A percentile compares a stretch with the other conserved stretches of the same genome.
Evolutionary conservation across 768 basidiomycete species (phyloP).

Genomic region (Pisolithus marmoratus): DNA sequence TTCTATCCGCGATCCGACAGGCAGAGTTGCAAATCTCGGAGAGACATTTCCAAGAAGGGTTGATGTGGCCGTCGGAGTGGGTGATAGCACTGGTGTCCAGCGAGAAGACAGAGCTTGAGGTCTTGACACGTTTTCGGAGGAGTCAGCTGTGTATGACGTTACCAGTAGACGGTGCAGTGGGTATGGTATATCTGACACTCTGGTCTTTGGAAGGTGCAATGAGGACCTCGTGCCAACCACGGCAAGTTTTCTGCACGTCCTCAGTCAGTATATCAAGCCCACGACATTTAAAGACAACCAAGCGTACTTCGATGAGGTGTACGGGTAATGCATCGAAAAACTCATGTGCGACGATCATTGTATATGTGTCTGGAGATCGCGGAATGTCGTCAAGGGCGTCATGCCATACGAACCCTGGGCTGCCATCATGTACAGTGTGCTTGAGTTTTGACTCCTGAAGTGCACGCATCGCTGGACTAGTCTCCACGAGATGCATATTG

Average conservation of each 20-base stretch:
- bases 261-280: neutral
- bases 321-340: slow-evolving; percentile 97
- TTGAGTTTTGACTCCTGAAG: slow-evolving; percentile 54
- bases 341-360: slow-evolving; percentile 90
- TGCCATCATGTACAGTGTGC: slow-evolving; percentile 19
- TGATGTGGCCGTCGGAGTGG: slow-evolving; percentile 47
- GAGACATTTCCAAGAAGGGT: slow-evolving; percentile 60
- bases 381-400: slow-evolving; percentile 66
- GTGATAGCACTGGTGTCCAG: slow-evolving; percentile 64
- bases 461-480: slow-evolving; percentile 58
- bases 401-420: slow-evolving; percentile 59
- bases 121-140: neutral
- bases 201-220: slow-evolving; percentile 48
- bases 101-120: slow-evolving; percentile 24
- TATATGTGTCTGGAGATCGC: slow-evolving; percentile 48
- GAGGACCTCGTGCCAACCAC: slow-evolving; percentile 85
- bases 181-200: slow-evolving; percentile 21
- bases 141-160: slow-evolving; percentile 4
- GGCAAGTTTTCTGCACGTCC: slow-evolving; percentile 58
- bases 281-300: neutral
- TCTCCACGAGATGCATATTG: slow-evolving; percentile 77
- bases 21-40: slow-evolving; percentile 60
- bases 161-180: slow-evolving; percentile 9
- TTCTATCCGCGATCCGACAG: slow-evolving; percentile 71
- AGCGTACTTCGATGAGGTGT: slow-evolving; percentile 74